Conservation (phyloP, 2,329 filamentous ascomycete genomes). For the Aureobasidium lini region DNA sequence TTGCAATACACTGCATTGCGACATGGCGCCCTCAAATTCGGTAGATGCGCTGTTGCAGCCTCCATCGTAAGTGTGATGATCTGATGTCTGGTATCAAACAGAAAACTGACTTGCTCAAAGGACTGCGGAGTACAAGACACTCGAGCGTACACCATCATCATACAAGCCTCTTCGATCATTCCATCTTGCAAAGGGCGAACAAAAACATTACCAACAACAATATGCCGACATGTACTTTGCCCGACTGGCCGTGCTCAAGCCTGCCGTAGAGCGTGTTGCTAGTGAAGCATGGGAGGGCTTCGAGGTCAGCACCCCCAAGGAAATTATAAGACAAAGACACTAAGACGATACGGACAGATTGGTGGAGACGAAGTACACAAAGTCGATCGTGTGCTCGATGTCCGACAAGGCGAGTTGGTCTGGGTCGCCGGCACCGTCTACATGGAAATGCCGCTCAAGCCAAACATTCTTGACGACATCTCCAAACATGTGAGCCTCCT, state of each 20-base stretch:
- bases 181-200: conserved; percentile 55
- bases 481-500: conserved; percentile 66
- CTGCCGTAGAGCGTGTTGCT: conserved; percentile 68
- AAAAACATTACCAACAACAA: conserved; percentile 79
- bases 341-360: conserved; percentile 41
- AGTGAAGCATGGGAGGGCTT: conserved; percentile 69
- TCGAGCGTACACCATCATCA: conserved; percentile 48
- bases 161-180: conserved; percentile 76
- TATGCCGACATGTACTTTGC: conserved; percentile 98
- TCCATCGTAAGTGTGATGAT: conserved; percentile 13
- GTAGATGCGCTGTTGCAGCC: conserved; percentile 16
- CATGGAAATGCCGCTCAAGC: conserved; percentile 95
- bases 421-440: conserved; percentile 94
- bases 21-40: conserved; percentile 12
- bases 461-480: conserved; percentile 91
- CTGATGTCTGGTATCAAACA: background rate
- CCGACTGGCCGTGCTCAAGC: conserved; percentile 79
- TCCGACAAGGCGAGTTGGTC: conserved; percentile 88
- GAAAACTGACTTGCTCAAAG: background rate
- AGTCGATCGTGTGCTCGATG: conserved; percentile 86
- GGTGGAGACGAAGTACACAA: conserved; percentile 65
- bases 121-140: conserved; percentile 18
- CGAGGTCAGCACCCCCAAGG: conserved; percentile 36
- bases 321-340: background rate
- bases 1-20: background rate